Base-by-base conservation (phyloP, 2,329 filamentous ascomycete genomes). In the Lecanicillium sp. region DNA sequence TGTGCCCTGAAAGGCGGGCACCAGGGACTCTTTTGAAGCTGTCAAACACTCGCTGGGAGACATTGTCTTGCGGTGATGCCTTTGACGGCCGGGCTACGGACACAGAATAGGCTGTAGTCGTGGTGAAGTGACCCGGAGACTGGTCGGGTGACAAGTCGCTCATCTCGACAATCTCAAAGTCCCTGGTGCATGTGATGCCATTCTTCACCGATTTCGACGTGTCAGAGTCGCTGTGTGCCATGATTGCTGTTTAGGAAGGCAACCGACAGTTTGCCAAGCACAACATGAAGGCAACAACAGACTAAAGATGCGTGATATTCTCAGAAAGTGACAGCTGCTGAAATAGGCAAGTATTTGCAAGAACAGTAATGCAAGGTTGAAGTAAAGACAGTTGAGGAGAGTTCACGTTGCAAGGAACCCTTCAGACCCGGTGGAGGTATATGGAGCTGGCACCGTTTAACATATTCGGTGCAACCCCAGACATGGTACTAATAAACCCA, bases 11-110 rank as follows among this genome's bases (percentile, higher is more conserved):
- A 57, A 9, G 60, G 62, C 44, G 65, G 54, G 44, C 59, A 58
- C 45, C 59, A 3, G 73, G 71, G 46, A 78, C 74, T 29, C 72
- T 67, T 44, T 68, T 68, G 62, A 80, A 79, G 54, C 70, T 69
- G 57, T 78, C 70, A 46, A 73, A 45, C 49, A 70, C 60, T 36
- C 61, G 59, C 18, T 48, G 49, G 30, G 56, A 40, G 36, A 52
- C 40, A 27, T 47, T 48, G 22, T 54, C 25, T 13, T 30, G 11
- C 14, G 27, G 30, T 3, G 9, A 27, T 5, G 13, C 8, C 17
- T n/a, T 14, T 14, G 19, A 17, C 2, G 29, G 39, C 17, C 34
- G 44, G 4, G 12, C 33, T 10, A 39, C 37, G 2, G 45, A 42
- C 12, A 44, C 43, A 13, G 43, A 40, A 14, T 42, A 45, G 19